Percentiles rank a stretch among this genome's conserved stretches.
phyloP scores from a whole-genome alignment of 2,329 filamentous ascomycete species.

The Paracoccidioides brasiliensis region DNA sequence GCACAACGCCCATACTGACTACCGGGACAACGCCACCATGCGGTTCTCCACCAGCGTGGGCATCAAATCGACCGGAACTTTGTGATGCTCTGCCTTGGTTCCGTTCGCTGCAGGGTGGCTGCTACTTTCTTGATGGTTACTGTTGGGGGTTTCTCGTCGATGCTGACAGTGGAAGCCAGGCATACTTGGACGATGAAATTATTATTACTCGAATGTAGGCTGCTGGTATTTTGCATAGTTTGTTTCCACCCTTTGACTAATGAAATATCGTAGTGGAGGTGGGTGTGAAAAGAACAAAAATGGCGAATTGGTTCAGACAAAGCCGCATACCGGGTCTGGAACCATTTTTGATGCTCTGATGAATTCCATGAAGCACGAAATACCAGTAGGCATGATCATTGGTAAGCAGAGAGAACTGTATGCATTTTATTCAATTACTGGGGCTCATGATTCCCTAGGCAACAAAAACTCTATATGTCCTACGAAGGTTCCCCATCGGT shows the following conservation, averaged over 20 bases:
- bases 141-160: constrained; percentile 49
- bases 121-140: constrained; percentile 40
- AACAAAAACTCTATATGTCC: constrained; percentile 37
- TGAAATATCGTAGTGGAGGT: constrained; percentile 37
- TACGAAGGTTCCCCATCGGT: constrained; percentile 43
- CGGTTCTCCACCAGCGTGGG: constrained; percentile 42
- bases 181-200: constrained; percentile 47
- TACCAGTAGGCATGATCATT: constrained; percentile 44
- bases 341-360: constrained; percentile 29
- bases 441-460: constrained; percentile 31
- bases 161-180: constrained; percentile 38
- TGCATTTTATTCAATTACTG: not conserved
- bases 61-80: constrained; percentile 45
- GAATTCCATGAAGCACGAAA: constrained; percentile 34
- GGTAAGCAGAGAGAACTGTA: constrained; percentile 26
- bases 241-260: constrained; percentile 4
- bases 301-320: constrained; percentile 34
- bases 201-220: constrained; percentile 51
- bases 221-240: not conserved
- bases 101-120: constrained; percentile 46
- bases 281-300: constrained; percentile 36
- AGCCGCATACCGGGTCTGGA: constrained; percentile 33
- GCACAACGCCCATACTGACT: not conserved
- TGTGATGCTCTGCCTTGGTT: constrained; percentile 54
- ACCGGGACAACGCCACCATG: constrained; percentile 6